Evolutionary conservation across 768 basidiomycete species (phyloP), one percentile per base, ranked within the genome.

Genomic region (Dioszegia crocea): DNA sequence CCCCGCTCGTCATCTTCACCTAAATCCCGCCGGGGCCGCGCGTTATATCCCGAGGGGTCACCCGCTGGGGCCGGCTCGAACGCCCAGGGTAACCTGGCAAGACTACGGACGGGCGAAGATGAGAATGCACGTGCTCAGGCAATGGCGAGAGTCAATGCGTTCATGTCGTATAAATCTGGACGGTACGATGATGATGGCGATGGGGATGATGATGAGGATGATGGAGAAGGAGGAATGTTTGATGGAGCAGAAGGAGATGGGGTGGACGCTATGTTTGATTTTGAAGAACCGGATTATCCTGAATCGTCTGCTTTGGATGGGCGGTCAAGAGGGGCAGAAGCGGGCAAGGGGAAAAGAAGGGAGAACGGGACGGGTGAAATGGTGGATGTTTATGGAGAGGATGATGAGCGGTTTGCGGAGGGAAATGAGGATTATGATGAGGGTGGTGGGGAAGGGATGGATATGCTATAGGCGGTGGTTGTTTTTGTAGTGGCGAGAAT

Each of bases 351-450:
- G 61, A 31, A 56, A 45, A 36, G 63, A 17, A 43, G 57, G 53
- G 49, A 47, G 4, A 36, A 38, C 27, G 61, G 59, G 14, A 61
- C 62, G 24, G 64, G 68, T 9, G 68, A 68, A 55, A 58, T 58
- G 43, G 62, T 69, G 19, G 68, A 70, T 57, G 64, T 54, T 23
- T 64, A 36, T 45, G 68, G 66, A 4, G 71, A 73, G 50, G 66
- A 70, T 43, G 66, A 70, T 54, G 71, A 70, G 51, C 30, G 56
- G 24, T 73, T 56, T 36, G 48, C 60, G 39, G 71, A 73, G 53
- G 71, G 68, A 8, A 68, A 65, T 53, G 68, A 66, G 19, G 71
- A 73, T 19, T 61, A 67, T 61, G 56, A 56, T 33, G 57, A 56
- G 12, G 39, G 29, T 4, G 29, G 29, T 26, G 9, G 19, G 23